These are phyloP conservation scores for Epichloe scottii DNA, from an alignment of 2,329 filamentous ascomycete genomes.

Conservation along the genomic window DNA sequence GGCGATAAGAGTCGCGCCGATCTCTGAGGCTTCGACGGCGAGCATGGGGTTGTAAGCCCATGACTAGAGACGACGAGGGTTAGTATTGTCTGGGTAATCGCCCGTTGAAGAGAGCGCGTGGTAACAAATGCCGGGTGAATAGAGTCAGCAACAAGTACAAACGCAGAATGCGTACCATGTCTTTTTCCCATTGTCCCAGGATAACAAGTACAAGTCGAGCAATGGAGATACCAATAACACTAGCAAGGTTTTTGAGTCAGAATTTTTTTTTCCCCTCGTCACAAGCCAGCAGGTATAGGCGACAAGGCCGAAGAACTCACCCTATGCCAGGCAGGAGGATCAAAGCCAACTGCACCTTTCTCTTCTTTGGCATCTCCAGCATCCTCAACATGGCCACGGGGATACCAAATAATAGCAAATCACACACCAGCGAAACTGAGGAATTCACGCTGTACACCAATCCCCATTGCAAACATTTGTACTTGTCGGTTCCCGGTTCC, in stretches of 20 bases:
- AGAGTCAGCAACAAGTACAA: neutral
- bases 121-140: too few relatives aligned
- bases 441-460: conserved; percentile 39
- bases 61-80: conserved; percentile 14
- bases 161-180: conserved; percentile 15
- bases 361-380: conserved; percentile 28
- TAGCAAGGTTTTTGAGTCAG: conserved; percentile 9
- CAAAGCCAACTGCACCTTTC: conserved; percentile 33
- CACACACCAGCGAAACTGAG: conserved; percentile 34
- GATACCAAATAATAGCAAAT: conserved; percentile 37
- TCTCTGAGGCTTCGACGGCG: conserved; percentile 35
- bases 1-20: conserved; percentile 36
- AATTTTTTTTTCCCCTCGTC: neutral
- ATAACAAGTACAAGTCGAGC: conserved; percentile 34
- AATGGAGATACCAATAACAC: conserved; percentile 36
- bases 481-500: conserved; percentile 27
- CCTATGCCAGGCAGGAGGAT: conserved; percentile 36
- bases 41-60: conserved; percentile 40
- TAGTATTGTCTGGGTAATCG: too few relatives aligned
- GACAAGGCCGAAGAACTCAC: conserved; percentile 19
- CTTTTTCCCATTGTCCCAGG: conserved; percentile 31
- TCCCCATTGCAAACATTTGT: conserved; percentile 36
- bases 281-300: neutral
- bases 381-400: conserved; percentile 33
- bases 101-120: too few relatives aligned